Evolutionary conservation across 2,329 filamentous ascomycete genomes (phyloP).

Genomic region (Geosmithia morbida): DNA sequence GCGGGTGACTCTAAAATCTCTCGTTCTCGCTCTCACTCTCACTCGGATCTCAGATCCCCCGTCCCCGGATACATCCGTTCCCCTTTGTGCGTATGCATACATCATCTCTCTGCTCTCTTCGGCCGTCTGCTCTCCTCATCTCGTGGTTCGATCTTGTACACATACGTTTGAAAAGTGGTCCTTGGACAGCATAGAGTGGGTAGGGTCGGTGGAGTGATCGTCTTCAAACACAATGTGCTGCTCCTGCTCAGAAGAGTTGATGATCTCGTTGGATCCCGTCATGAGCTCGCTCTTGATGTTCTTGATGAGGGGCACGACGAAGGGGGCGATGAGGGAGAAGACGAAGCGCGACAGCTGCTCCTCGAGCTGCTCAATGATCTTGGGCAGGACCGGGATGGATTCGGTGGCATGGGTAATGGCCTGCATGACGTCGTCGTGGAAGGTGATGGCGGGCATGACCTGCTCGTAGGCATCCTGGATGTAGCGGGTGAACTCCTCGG

Average conservation of each 20-base stretch:
- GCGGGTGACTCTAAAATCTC: neutral
- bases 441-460: constrained; percentile 80
- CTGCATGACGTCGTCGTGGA: constrained; percentile 81
- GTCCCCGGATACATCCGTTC: neutral
- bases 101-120: neutral
- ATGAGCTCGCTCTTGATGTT: constrained; percentile 81
- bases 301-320: constrained; percentile 69
- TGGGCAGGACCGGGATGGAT: constrained; percentile 71
- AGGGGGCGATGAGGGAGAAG: constrained; percentile 82
- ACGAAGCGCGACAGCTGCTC: constrained; percentile 82
- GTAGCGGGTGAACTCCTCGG: constrained; percentile 73
- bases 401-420: constrained; percentile 64
- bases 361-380: constrained; percentile 73
- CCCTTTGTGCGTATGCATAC: neutral
- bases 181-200: constrained; percentile 91
- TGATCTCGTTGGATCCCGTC: constrained; percentile 76
- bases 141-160: neutral
- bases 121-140: neutral
- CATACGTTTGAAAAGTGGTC: constrained; percentile 80
- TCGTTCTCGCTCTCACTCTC: neutral
- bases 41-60: neutral
- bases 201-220: constrained; percentile 63
- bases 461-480: constrained; percentile 59
- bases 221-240: constrained; percentile 80
- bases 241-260: constrained; percentile 68